Percentiles rank a stretch among this genome's conserved stretches.
phyloP scores from a whole-genome alignment of 768 basidiomycete species.

The Mrakia hoshinonis region DNA sequence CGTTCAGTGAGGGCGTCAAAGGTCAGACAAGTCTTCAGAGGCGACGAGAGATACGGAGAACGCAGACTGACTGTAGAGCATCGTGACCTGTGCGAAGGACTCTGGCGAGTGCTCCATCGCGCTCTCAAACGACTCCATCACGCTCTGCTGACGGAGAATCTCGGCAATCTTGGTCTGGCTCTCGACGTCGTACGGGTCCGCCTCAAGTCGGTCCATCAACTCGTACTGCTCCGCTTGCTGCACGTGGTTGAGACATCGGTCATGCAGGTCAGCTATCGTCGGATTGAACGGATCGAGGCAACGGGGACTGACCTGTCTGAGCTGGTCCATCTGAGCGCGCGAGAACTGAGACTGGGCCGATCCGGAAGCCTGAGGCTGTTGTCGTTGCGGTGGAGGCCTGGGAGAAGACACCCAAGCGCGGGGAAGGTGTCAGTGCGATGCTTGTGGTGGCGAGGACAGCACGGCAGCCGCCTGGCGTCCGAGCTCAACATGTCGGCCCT shows the following conservation, averaged over 20 bases:
- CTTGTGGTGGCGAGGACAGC: neutral
- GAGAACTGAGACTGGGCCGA: slow-evolving; percentile 5
- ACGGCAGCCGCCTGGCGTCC: no score
- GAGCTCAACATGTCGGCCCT: no score
- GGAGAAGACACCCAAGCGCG: neutral
- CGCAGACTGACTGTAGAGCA: slow-evolving; percentile 67
- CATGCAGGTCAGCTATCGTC: no score
- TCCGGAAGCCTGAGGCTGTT: neutral
- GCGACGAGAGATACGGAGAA: slow-evolving; percentile 2
- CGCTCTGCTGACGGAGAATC: slow-evolving; percentile 76
- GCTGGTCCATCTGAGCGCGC: slow-evolving; percentile 12
- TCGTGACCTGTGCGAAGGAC: slow-evolving; percentile 83
- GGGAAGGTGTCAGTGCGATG: neutral
- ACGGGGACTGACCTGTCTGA: slow-evolving; percentile 8
- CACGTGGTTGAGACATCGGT: slow-evolving; percentile 12
- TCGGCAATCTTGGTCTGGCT: slow-evolving; percentile 91
- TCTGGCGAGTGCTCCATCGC: slow-evolving; percentile 88
- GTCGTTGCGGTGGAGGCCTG: neutral
- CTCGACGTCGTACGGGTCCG: slow-evolving; percentile 77
- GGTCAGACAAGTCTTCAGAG: neutral
- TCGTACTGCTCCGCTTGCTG: slow-evolving; percentile 18
- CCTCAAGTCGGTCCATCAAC: slow-evolving; percentile 57
- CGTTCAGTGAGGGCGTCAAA: slow-evolving; percentile 9
- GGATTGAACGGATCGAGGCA: neutral
- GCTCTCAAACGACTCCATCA: slow-evolving; percentile 85